Evolutionary conservation across 2,329 filamentous ascomycete species (phyloP).

Genomic region (Ophiobolus disseminans): DNA sequence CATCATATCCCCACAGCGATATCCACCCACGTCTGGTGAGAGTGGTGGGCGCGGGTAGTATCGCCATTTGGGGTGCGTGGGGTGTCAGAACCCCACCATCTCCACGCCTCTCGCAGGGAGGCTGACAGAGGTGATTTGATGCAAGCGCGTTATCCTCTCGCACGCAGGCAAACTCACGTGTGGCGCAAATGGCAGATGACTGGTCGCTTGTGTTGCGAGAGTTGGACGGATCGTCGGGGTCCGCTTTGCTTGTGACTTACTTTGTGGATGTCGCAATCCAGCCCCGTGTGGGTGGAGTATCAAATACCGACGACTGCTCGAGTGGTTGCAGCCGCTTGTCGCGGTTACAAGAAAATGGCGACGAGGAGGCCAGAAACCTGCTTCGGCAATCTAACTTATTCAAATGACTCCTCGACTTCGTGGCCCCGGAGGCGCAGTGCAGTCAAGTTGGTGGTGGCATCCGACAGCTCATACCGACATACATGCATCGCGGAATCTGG

Average conservation of each 20-base stretch:
- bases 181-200: not conserved
- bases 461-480: conserved; percentile 6
- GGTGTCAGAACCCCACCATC: not conserved
- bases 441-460: no score
- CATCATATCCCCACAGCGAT: not conserved
- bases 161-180: conserved; percentile 1
- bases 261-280: no score
- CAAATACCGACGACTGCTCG: not conserved
- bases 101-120: not conserved
- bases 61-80: not conserved
- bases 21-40: not conserved
- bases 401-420: no score
- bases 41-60: no score
- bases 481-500: not conserved
- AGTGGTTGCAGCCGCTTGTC: no score
- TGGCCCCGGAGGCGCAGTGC: no score
- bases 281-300: conserved; percentile 8
- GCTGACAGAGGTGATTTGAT: not conserved
- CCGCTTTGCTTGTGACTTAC: not conserved
- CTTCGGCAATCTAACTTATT: no score
- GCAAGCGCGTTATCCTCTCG: conserved; percentile 8
- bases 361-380: not conserved
- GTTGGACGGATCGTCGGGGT: not conserved
- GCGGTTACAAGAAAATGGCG: no score
- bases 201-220: not conserved